Conservation (phyloP, 306 rosid genomes). For the Rosa persica region DNA sequence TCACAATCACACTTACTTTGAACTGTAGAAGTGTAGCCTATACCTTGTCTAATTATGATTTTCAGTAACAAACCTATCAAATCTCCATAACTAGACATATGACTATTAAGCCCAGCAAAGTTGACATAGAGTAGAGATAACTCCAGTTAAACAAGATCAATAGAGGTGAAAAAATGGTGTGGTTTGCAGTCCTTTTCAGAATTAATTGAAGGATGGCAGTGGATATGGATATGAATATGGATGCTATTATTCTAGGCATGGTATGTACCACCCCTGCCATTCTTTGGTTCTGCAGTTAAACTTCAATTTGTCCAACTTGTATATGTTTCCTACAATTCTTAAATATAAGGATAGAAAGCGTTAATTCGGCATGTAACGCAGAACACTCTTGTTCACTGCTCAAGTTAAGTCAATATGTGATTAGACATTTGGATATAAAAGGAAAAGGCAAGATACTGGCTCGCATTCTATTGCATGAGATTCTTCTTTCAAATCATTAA, state of each 20-base stretch:
- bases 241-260: not conserved
- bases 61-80: no score
- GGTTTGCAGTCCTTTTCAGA: not conserved
- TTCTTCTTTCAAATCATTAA: not conserved
- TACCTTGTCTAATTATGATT: not conserved
- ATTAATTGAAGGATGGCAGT: not conserved
- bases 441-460: not conserved
- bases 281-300: not conserved
- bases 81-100: not conserved
- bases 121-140: not conserved
- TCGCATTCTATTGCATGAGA: not conserved
- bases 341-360: not conserved
- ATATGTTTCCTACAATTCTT: not conserved
- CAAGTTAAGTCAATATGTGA: not conserved
- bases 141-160: not conserved
- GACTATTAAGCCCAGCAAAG: not conserved
- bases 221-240: not conserved
- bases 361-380: not conserved
- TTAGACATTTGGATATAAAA: not conserved
- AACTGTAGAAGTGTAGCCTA: not conserved
- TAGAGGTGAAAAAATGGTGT: not conserved
- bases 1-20: not conserved
- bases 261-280: not conserved
- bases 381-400: slow-evolving; percentile 4
- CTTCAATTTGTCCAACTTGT: slow-evolving; percentile 5